Conservation (phyloP, 108 stramenopile genomes). For the Cylindrotheca closterium region DNA sequence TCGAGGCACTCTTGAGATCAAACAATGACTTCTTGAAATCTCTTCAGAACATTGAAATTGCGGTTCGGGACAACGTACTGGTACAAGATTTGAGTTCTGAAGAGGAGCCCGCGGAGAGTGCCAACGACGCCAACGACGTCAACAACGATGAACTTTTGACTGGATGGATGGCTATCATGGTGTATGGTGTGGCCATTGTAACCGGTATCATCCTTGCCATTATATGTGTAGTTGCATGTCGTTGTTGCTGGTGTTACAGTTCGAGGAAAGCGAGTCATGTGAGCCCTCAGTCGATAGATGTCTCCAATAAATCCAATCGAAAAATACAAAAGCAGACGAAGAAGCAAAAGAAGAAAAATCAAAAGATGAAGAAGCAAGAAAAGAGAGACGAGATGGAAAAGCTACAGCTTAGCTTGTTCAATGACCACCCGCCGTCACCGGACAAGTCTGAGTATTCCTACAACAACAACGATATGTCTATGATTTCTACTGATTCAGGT, state of each 20-base stretch:
- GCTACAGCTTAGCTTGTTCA: neutral
- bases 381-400: too few species aligned
- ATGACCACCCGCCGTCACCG: slow-evolving; percentile 18
- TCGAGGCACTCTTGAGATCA: slow-evolving; percentile 15
- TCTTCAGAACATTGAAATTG: slow-evolving; percentile 30
- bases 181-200: neutral
- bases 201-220: neutral
- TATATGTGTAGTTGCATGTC: neutral
- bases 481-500: neutral
- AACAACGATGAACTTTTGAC: neutral
- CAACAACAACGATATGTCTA: slow-evolving; percentile 10
- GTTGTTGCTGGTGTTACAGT: neutral
- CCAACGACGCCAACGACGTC: too few species aligned
- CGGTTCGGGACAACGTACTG: slow-evolving; percentile 13
- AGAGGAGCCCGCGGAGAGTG: neutral
- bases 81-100: slow-evolving; percentile 4
- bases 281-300: neutral
- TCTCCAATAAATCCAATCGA: neutral
- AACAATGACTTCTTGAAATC: slow-evolving; percentile 16
- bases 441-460: slow-evolving; percentile 26
- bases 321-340: neutral
- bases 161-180: neutral
- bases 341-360: neutral
- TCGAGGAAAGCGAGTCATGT: neutral
- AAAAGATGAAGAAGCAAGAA: neutral